These are phyloP conservation scores for Ceratorhiza oryzae-sativae DNA, from an alignment of 1,284 basidiomycete species.

Conservation along the genomic window DNA sequence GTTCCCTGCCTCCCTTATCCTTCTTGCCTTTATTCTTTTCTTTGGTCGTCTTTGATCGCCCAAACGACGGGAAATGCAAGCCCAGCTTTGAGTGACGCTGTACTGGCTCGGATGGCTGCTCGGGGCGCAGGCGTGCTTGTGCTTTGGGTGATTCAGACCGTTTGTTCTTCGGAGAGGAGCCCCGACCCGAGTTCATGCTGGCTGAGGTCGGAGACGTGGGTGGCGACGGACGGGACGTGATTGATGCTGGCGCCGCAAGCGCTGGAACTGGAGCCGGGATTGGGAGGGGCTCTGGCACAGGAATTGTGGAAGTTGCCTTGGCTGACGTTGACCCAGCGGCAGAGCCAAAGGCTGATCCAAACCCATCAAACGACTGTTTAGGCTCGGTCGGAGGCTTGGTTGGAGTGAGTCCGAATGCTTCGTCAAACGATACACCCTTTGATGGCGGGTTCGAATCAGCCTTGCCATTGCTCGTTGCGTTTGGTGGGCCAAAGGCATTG, in stretches of 20 bases:
- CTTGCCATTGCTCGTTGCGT: slow-evolving; percentile 19
- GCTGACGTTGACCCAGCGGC: slow-evolving; percentile 45
- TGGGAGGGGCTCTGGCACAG: slow-evolving; percentile 58
- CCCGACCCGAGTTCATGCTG: slow-evolving; percentile 64
- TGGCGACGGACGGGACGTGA: slow-evolving; percentile 37
- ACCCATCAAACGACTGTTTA: slow-evolving; percentile 48
- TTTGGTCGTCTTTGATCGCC: slow-evolving; percentile 57
- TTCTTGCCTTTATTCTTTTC: slow-evolving; percentile 61
- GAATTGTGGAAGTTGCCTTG: slow-evolving; percentile 44
- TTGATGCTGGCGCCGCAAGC: slow-evolving; percentile 16
- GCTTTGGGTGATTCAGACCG: slow-evolving; percentile 59
- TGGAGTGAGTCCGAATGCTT: slow-evolving; percentile 60
- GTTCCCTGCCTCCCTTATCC: slow-evolving; percentile 51
- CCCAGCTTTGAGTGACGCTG: slow-evolving; percentile 54
- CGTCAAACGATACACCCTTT: slow-evolving; percentile 59
- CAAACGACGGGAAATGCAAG: slow-evolving; percentile 72
- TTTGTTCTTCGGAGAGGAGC: slow-evolving; percentile 53
- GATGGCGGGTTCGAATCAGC: slow-evolving; percentile 10
- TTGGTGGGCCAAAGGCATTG: background rate
- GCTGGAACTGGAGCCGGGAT: slow-evolving; percentile 29
- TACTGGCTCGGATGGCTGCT: slow-evolving; percentile 55
- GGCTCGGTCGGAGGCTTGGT: slow-evolving; percentile 55
- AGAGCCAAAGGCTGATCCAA: slow-evolving; percentile 51
- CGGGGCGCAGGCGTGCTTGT: slow-evolving; percentile 10
- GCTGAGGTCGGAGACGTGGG: slow-evolving; percentile 60